Evolutionary conservation across 495 filamentous ascomycete species (phyloP), one percentile per base, ranked within the genome.

Genomic region (Elasticomyces elasticus): DNA sequence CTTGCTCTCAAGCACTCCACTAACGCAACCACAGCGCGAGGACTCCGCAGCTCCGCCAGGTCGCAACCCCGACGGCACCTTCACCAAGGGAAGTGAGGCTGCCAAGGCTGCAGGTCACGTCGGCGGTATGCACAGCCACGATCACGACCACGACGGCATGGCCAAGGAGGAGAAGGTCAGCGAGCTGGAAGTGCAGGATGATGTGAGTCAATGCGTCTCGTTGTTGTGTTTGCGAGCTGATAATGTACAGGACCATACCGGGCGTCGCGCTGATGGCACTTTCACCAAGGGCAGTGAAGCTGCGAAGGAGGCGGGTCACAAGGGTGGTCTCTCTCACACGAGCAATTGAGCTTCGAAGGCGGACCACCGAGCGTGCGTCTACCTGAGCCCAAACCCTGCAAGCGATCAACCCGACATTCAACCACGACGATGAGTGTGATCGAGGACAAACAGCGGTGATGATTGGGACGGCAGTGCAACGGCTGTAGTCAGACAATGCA

Each of bases 251-350:
- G 7, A 47, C 6, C 11, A 51, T 12, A 30, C 23, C 27, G 55
- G 59, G 20, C 59, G 59, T 41, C 54, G 45, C 27, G 24, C 51
- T 13, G 60, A 62, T 41, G 56, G 60, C 17, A 62, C 63, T 10
- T 61, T 63, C 55, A 40, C 42, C 20, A 44, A 42, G 13, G 62
- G 51, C 24, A 55, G 53, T 2, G 58, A 59, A 28, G 62, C 57
- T 11, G 62, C 58, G 7, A 56, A 45, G 42, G 56, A 43, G 22
- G 61, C 61, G 12, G 63, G 61, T 12, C 48, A 55, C 9, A 57
- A 50, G 43, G 61, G 53, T 9, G 57, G 56, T 10, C 20, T 33
- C 30, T 33, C 30, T 7, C 30, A 23, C 4, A 25, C 5, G 13
- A 22, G 41, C 38, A 5, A 54, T 43, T 43, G 20, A 43, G 40